These are phyloP conservation scores for Nicotiana tabacum DNA, from an alignment of 257 asterid species.

Conservation along the genomic window DNA sequence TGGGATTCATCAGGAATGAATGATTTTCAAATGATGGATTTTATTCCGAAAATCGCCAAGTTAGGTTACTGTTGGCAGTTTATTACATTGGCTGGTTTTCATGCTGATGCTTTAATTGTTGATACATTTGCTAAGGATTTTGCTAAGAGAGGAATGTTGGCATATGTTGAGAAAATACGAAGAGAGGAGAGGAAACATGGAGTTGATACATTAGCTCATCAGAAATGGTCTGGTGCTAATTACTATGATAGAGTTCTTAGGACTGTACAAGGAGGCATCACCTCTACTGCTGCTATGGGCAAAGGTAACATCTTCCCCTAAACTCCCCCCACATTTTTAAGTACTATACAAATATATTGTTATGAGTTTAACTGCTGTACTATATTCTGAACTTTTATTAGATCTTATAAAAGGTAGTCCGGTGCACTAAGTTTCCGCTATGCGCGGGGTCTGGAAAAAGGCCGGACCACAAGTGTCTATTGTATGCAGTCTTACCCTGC, in stretches of 20 bases:
- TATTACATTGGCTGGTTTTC: constrained; percentile 90
- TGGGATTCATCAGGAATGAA: constrained; percentile 95
- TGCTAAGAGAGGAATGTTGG: constrained; percentile 78
- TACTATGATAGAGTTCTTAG: constrained; percentile 85
- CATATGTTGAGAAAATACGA: constrained; percentile 89
- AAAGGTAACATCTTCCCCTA: constrained; percentile 43
- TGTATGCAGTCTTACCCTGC: too few relatives aligned
- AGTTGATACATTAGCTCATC: constrained; percentile 95
- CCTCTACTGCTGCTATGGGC: constrained; percentile 98
- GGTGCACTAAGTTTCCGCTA: too few relatives aligned
- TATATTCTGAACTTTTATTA: too few relatives aligned
- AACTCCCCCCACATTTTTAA: not conserved
- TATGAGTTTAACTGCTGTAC: too few relatives aligned
- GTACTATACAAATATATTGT: too few relatives aligned
- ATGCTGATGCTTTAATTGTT: constrained; percentile 68
- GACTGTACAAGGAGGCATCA: constrained; percentile 95
- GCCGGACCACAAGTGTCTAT: too few relatives aligned
- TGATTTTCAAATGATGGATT: constrained; percentile 72
- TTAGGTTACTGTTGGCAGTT: constrained; percentile 88
- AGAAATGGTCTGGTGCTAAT: constrained; percentile 98
- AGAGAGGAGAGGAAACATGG: constrained; percentile 89
- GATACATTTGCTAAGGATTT: constrained; percentile 87
- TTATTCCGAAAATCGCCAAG: constrained; percentile 71
- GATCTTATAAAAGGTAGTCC: too few relatives aligned
- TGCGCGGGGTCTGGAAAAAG: too few relatives aligned